Conservation (phyloP, 1,139 yeast genomes). For the Yamadazyma triangularis region DNA sequence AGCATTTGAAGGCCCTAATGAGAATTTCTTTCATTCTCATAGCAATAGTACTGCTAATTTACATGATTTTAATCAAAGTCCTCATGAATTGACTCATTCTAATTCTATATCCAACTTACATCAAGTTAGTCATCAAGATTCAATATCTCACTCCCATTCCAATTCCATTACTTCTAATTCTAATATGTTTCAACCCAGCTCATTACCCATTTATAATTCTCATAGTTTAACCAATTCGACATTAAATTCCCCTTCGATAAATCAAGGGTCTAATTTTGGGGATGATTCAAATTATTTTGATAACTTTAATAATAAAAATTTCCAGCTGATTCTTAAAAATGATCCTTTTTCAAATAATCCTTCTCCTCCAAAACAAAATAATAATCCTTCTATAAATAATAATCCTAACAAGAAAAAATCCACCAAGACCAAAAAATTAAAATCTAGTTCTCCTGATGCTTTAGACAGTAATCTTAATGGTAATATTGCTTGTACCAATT, state of each 20-base stretch:
- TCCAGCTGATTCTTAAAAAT: neutral
- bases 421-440: slow-evolving; percentile 8
- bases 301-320: slow-evolving; percentile 3
- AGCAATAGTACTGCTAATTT: slow-evolving; percentile 11
- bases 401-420: slow-evolving; percentile 4
- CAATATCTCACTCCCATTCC: neutral
- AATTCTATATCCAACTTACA: neutral
- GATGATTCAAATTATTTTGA: slow-evolving; percentile 12
- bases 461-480: neutral
- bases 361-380: neutral
- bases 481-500: slow-evolving; percentile 35
- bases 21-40: slow-evolving; percentile 8
- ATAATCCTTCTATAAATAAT: slow-evolving; percentile 1
- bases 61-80: slow-evolving; percentile 4
- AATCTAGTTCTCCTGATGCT: slow-evolving; percentile 6
- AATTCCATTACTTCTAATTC: neutral
- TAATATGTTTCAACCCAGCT: slow-evolving; percentile 2
- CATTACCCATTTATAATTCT: slow-evolving; percentile 8
- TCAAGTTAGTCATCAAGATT: slow-evolving; percentile 2
- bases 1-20: neutral
- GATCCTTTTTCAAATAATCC: neutral
- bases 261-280: slow-evolving; percentile 10
- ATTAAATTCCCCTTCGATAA: slow-evolving; percentile 1
- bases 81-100: neutral
- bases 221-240: neutral